Conservation (phyloP, 306 rosid genomes). For the Ziziphus jujuba region DNA sequence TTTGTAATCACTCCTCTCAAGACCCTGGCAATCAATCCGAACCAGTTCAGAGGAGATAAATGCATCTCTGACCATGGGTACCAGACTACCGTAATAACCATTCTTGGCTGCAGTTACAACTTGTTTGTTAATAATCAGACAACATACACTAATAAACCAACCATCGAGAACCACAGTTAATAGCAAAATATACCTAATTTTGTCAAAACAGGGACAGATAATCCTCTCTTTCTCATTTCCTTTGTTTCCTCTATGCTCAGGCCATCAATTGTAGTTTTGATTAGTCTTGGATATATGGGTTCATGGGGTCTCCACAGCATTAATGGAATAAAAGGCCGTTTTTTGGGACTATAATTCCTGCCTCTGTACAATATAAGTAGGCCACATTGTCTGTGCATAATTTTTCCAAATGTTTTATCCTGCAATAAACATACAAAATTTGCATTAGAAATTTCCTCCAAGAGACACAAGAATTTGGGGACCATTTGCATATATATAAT, state of each 20-base stretch:
- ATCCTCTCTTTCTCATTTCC: conserved; percentile 86
- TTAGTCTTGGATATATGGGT: conserved; percentile 84
- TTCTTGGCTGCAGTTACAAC: conserved; percentile 69
- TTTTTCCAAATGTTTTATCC: conserved; percentile 91
- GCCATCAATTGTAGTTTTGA: conserved; percentile 85
- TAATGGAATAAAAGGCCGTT: conserved; percentile 74
- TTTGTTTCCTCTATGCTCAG: conserved; percentile 80
- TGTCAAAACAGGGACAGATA: conserved; percentile 75
- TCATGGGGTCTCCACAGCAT: conserved; percentile 98
- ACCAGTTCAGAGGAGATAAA: conserved; percentile 66
- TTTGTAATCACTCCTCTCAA: conserved; percentile 90
- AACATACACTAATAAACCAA: neutral
- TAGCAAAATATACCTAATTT: conserved; percentile 57
- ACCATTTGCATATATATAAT: neutral
- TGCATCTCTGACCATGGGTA: conserved; percentile 94
- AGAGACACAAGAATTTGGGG: neutral
- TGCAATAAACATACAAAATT: conserved; percentile 40
- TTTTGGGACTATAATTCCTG: conserved; percentile 68
- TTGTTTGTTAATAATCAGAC: conserved; percentile 15
- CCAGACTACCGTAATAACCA: conserved; percentile 77
- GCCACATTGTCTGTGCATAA: conserved; percentile 77
- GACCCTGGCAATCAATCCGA: conserved; percentile 84
- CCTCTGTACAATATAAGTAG: conserved; percentile 80
- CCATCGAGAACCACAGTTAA: conserved; percentile 11
- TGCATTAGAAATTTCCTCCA: conserved; percentile 12